Evolutionary conservation across 352 stramenopile species (phyloP).

Genomic region (Pythium scleroteichum): DNA sequence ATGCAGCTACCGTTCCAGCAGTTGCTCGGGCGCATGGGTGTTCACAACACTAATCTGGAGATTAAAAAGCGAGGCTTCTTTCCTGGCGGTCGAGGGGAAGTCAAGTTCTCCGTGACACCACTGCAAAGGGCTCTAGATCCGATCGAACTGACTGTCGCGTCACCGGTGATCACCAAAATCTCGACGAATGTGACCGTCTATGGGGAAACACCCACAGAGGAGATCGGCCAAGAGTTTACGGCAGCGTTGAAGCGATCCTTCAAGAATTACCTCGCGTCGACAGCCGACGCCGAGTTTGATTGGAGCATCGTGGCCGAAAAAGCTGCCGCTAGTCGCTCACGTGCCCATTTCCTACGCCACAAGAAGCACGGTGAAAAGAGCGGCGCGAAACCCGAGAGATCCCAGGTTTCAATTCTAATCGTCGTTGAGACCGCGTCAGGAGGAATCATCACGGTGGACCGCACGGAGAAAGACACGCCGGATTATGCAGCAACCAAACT

Average conservation of each 20-base stretch:
- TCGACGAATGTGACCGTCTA: conserved; percentile 49
- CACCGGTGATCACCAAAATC: conserved; percentile 31
- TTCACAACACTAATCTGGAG: conserved; percentile 30
- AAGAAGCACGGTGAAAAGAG: conserved; percentile 18
- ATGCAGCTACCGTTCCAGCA: conserved; percentile 44
- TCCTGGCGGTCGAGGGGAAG: conserved; percentile 42
- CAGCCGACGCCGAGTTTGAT: conserved; percentile 12
- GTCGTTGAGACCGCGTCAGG: conserved; percentile 42
- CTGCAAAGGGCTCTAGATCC: conserved; percentile 25
- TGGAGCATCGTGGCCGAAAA: conserved; percentile 42
- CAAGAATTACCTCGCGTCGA: conserved; percentile 18
- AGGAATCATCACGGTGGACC: conserved; percentile 47
- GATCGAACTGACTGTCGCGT: conserved; percentile 44
- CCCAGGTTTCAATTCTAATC: conserved; percentile 40
- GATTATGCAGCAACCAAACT: conserved; percentile 37
- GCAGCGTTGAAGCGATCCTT: conserved; percentile 35
- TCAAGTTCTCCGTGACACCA: conserved; percentile 34
- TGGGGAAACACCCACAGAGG: conserved; percentile 36
- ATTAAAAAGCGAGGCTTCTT: conserved; percentile 53
- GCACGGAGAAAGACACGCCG: conserved; percentile 43
- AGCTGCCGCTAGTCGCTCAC: not conserved
- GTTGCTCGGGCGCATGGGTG: conserved; percentile 50
- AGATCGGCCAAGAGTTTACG: conserved; percentile 40
- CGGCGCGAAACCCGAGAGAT: conserved; percentile 28
- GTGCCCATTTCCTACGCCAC: conserved; percentile 15